These are phyloP conservation scores for Saturnispora gosingensis DNA, from an alignment of 805 yeast species.

Conservation along the genomic window DNA sequence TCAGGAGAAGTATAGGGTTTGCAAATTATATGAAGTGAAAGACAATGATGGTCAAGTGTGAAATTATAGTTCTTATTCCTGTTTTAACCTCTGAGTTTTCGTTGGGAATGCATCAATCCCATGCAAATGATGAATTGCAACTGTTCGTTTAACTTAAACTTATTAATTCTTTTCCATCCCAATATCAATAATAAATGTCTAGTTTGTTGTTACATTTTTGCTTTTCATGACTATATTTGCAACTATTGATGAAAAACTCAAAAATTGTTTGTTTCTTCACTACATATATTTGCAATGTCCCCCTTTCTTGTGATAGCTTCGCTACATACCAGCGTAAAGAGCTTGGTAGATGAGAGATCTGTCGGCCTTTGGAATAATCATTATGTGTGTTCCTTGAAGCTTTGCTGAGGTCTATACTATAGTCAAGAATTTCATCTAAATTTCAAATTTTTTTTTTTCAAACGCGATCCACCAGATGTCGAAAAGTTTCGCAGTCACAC, in stretches of 20 bases:
- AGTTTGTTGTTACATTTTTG: not conserved
- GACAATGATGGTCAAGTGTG: not conserved
- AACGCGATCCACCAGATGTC: not conserved
- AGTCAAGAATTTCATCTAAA: not conserved
- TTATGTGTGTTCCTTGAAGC: constrained; percentile 31
- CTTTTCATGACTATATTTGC: not conserved
- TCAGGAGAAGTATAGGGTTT: not conserved
- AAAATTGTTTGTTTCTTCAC: not conserved
- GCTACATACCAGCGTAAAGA: constrained; percentile 94
- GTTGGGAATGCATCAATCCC: too few relatives aligned
- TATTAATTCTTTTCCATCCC: too few relatives aligned
- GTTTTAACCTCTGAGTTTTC: too few relatives aligned
- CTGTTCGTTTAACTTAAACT: too few relatives aligned
- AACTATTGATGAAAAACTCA: not conserved
- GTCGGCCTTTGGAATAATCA: constrained; percentile 99
- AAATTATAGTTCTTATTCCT: too few relatives aligned
- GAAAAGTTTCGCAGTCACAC: constrained; percentile 7
- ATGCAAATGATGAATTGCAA: too few relatives aligned
- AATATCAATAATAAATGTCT: too few relatives aligned
- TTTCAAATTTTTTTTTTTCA: constrained; percentile 5
- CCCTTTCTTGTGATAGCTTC: not conserved
- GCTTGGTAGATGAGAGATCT: constrained; percentile 98
- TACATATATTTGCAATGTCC: not conserved
- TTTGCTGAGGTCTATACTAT: constrained; percentile 5
- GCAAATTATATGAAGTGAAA: not conserved